These are phyloP conservation scores for Mallotus nudiflorus DNA, from an alignment of 345 rosid genomes.

Conservation along the genomic window DNA sequence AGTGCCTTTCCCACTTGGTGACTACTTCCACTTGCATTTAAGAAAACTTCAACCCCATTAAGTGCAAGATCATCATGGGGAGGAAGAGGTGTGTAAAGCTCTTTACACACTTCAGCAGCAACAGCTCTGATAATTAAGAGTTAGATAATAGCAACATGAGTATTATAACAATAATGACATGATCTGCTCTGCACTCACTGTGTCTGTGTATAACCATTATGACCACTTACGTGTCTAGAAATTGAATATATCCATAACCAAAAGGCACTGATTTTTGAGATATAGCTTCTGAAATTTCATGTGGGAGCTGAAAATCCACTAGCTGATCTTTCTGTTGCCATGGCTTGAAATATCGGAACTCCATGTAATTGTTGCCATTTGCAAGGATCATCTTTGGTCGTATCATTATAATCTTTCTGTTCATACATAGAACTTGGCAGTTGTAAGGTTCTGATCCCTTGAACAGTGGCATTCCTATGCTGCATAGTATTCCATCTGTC, in stretches of 20 bases:
- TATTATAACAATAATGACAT: not conserved
- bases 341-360: slow-evolving; percentile 84
- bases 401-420: slow-evolving; percentile 77
- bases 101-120: slow-evolving; percentile 94
- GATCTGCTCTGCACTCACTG: not conserved
- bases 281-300: slow-evolving; percentile 66
- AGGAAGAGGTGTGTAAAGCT: slow-evolving; percentile 76
- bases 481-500: slow-evolving; percentile 86
- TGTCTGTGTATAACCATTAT: not conserved
- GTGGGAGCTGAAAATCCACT: slow-evolving; percentile 74
- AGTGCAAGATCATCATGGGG: slow-evolving; percentile 96
- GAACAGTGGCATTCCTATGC: slow-evolving; percentile 91
- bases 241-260: slow-evolving; percentile 86
- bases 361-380: slow-evolving; percentile 87
- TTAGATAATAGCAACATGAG: not conserved
- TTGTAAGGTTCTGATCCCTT: slow-evolving; percentile 93
- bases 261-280: slow-evolving; percentile 77
- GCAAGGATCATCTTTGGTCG: slow-evolving; percentile 96
- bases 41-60: slow-evolving; percentile 92
- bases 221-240: slow-evolving; percentile 80
- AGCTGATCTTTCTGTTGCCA: slow-evolving; percentile 80
- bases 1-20: slow-evolving; percentile 80
- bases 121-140: slow-evolving; percentile 70
- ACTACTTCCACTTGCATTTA: slow-evolving; percentile 98
- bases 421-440: slow-evolving; percentile 86